Evolutionary conservation across 2,329 filamentous ascomycete species (phyloP).

Genomic region (Ceratocystis ficicola): DNA sequence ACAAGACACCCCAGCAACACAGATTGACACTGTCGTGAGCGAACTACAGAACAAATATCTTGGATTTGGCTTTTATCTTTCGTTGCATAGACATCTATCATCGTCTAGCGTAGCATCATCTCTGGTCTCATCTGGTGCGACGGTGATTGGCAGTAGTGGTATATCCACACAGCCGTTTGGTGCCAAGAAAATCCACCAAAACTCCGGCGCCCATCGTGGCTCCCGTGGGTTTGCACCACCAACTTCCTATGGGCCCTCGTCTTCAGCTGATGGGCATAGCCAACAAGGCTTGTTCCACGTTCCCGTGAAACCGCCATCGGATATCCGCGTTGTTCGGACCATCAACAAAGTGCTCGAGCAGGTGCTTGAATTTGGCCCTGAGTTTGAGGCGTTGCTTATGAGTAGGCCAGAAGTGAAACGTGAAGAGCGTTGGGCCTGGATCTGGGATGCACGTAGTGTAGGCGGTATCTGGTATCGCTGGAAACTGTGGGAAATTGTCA

Average conservation of each 20-base stretch:
- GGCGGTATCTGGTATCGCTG: slow-evolving; percentile 87
- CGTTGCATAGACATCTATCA: slow-evolving; percentile 69
- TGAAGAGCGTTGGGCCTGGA: slow-evolving; percentile 86
- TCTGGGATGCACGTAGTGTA: slow-evolving; percentile 71
- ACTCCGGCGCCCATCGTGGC: neutral
- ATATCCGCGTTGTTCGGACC: slow-evolving; percentile 65
- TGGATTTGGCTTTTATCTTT: slow-evolving; percentile 71
- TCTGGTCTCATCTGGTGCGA: slow-evolving; percentile 31
- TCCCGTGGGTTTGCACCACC: slow-evolving; percentile 62
- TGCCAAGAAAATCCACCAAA: slow-evolving; percentile 49
- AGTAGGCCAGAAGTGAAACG: slow-evolving; percentile 67
- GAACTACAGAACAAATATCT: slow-evolving; percentile 71
- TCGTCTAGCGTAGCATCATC: slow-evolving; percentile 23
- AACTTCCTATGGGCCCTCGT: slow-evolving; percentile 38
- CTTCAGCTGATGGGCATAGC: slow-evolving; percentile 27
- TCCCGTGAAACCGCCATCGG: slow-evolving; percentile 60
- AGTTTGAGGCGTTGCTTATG: slow-evolving; percentile 90
- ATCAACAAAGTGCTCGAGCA: slow-evolving; percentile 82
- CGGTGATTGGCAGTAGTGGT: slow-evolving; percentile 27
- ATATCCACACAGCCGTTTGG: slow-evolving; percentile 56
- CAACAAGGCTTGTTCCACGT: slow-evolving; percentile 48
- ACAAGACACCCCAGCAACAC: slow-evolving; percentile 66
- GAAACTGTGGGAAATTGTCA: slow-evolving; percentile 79
- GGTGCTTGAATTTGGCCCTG: slow-evolving; percentile 65
- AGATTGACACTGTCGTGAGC: slow-evolving; percentile 72